phyloP scores from a whole-genome alignment of 192 early-diverging fungal species.

The Chytriomyces confervae region DNA sequence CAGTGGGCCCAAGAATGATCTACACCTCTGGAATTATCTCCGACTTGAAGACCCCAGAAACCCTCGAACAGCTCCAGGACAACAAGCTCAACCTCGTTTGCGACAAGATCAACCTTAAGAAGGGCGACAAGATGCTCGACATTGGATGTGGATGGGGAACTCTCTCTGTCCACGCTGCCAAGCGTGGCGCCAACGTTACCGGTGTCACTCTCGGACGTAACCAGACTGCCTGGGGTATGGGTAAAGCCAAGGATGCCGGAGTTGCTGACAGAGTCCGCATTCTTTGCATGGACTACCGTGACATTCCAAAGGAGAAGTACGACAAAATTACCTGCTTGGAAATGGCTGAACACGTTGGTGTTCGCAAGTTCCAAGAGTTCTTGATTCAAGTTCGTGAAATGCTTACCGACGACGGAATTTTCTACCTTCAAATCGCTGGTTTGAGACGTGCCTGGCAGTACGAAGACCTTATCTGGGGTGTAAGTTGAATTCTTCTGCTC shows the following conservation, averaged over 20 bases:
- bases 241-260: slow-evolving; percentile 80
- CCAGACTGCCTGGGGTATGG: slow-evolving; percentile 89
- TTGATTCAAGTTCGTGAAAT: slow-evolving; percentile 90
- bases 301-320: slow-evolving; percentile 91
- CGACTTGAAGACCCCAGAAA: slow-evolving; percentile 74
- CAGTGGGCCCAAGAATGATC: slow-evolving; percentile 79
- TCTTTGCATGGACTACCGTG: slow-evolving; percentile 97
- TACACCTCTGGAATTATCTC: slow-evolving; percentile 95
- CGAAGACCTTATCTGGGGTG: slow-evolving; percentile 86
- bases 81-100: slow-evolving; percentile 94
- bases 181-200: slow-evolving; percentile 87
- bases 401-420: slow-evolving; percentile 96
- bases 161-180: slow-evolving; percentile 84
- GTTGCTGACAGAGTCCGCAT: slow-evolving; percentile 80
- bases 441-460: slow-evolving; percentile 82
- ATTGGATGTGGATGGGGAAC: slow-evolving; percentile 99
- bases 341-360: slow-evolving; percentile 99
- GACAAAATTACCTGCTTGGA: slow-evolving; percentile 98
- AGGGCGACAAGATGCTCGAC: slow-evolving; percentile 90
- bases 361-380: slow-evolving; percentile 87
- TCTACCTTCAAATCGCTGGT: slow-evolving; percentile 98
- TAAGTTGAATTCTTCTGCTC: slow-evolving; percentile 16
- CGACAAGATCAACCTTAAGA: slow-evolving; percentile 81
- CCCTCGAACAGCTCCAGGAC: slow-evolving; percentile 92
- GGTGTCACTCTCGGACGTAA: slow-evolving; percentile 93